phyloP scores from a whole-genome alignment of 805 yeast genomes.

The Saturnispora kantuleensis region DNA sequence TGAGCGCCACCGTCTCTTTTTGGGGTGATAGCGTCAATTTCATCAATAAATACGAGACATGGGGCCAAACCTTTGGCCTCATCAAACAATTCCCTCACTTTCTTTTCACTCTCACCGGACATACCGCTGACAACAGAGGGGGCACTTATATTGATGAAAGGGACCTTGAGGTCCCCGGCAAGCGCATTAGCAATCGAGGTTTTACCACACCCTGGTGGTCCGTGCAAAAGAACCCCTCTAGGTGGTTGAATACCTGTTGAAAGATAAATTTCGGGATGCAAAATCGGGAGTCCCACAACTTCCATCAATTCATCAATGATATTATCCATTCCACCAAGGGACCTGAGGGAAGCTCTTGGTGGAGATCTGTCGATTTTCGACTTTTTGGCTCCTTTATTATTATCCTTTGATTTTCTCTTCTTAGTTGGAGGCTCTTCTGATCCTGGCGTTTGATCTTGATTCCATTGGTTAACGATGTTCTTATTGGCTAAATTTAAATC shows the following conservation, averaged over 20 bases:
- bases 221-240: conserved; percentile 85
- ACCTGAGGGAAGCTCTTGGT: conserved; percentile 56
- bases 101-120: conserved; percentile 98
- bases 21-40: conserved; percentile 96
- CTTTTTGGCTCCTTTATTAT: conserved; percentile 24
- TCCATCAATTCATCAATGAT: conserved; percentile 85
- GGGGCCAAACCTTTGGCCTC: conserved; percentile 90
- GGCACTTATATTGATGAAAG: conserved; percentile 84
- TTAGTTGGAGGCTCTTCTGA: conserved; percentile 20
- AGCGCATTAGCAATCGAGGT: conserved; percentile 93
- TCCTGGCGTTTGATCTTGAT: conserved; percentile 13
- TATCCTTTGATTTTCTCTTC: conserved; percentile 36
- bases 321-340: conserved; percentile 83
- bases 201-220: conserved; percentile 99
- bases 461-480: conserved; percentile 68
- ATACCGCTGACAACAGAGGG: conserved; percentile 96
- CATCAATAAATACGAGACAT: conserved; percentile 87
- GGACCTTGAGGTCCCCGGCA: conserved; percentile 91
- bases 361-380: conserved; percentile 49
- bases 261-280: conserved; percentile 84
- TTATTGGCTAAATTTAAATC: conserved; percentile 68
- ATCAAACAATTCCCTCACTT: conserved; percentile 82
- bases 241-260: conserved; percentile 94
- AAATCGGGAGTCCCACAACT: conserved; percentile 79
- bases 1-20: conserved; percentile 98